A percentile compares a stretch with the other conserved stretches of the same genome.
Conservation (phyloP, 805 yeast genomes). For the Ogataea ganodermae region DNA sequence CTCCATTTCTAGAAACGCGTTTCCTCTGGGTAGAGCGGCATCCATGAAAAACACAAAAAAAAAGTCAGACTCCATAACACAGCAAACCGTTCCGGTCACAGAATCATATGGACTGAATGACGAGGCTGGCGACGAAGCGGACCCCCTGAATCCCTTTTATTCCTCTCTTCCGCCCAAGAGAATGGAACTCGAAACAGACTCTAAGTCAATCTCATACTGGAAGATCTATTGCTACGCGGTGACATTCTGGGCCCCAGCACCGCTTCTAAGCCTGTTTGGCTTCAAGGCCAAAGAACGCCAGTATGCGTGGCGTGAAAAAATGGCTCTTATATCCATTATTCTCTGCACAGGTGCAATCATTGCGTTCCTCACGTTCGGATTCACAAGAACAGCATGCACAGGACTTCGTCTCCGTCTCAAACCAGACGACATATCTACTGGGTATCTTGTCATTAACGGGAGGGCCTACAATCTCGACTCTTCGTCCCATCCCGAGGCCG, state of each 20-base stretch:
- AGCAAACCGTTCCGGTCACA: conserved; percentile 10
- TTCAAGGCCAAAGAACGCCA: conserved; percentile 79
- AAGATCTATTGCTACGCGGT: conserved; percentile 72
- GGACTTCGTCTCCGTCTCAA: conserved; percentile 49
- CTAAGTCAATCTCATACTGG: conserved; percentile 56
- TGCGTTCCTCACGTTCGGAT: conserved; percentile 88
- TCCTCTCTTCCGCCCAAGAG: conserved; percentile 27
- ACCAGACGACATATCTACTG: conserved; percentile 57
- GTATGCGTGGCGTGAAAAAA: conserved; percentile 96
- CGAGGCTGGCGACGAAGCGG: conserved; percentile 27
- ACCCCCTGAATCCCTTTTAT: conserved; percentile 28
- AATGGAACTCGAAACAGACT: conserved; percentile 24
- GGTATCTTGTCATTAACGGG: conserved; percentile 78
- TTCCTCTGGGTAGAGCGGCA: not conserved
- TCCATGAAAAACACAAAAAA: not conserved
- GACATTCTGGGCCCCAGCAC: conserved; percentile 92
- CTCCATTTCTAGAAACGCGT: not conserved
- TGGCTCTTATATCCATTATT: conserved; percentile 79
- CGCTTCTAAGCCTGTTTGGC: conserved; percentile 70
- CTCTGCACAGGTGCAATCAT: conserved; percentile 71
- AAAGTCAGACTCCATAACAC: not conserved
- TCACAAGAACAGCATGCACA: conserved; percentile 79
- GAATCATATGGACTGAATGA: conserved; percentile 25
- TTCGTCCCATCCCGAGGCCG: conserved; percentile 78
- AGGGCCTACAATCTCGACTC: conserved; percentile 69